Conservation (phyloP, 805 yeast species). For the Kurtzmaniella fragi region DNA sequence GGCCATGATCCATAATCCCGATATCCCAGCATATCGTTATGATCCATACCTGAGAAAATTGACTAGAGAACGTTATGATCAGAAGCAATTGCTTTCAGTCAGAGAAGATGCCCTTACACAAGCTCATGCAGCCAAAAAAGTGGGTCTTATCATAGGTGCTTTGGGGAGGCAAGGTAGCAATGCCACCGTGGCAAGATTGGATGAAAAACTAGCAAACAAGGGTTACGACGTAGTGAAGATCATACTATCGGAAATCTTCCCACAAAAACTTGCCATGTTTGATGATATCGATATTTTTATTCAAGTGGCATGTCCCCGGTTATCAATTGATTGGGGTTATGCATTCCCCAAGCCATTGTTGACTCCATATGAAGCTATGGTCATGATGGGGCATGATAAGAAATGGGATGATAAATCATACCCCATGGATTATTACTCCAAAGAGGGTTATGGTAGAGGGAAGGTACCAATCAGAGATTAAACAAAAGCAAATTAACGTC, state of each 20-base stretch:
- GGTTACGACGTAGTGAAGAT: slow-evolving; percentile 76
- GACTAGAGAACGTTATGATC: slow-evolving; percentile 85
- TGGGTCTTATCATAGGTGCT: slow-evolving; percentile 89
- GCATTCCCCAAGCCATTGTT: slow-evolving; percentile 88
- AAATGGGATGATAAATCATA: slow-evolving; percentile 62
- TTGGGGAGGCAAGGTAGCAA: slow-evolving; percentile 94
- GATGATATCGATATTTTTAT: slow-evolving; percentile 92
- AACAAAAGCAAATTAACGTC: slow-evolving; percentile 19
- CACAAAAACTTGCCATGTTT: slow-evolving; percentile 85
- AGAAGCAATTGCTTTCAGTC: slow-evolving; percentile 69
- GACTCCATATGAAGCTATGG: slow-evolving; percentile 96
- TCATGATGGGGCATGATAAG: slow-evolving; percentile 68
- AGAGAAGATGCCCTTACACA: slow-evolving; percentile 67
- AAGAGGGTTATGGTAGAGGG: slow-evolving; percentile 91
- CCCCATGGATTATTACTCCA: slow-evolving; percentile 94
- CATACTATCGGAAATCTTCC: slow-evolving; percentile 87
- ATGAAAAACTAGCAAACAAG: slow-evolving; percentile 42
- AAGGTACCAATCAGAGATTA: slow-evolving; percentile 42
- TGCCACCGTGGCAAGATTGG: slow-evolving; percentile 64
- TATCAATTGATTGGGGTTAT: slow-evolving; percentile 98
- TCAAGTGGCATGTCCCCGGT: slow-evolving; percentile 95
- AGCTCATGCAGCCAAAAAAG: slow-evolving; percentile 56
- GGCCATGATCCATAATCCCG: slow-evolving; percentile 96
- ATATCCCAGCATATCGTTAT: slow-evolving; percentile 84
- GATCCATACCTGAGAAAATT: slow-evolving; percentile 93